These are phyloP conservation scores for Fibroporia radiculosa DNA, from an alignment of 768 basidiomycete species.

Conservation along the genomic window DNA sequence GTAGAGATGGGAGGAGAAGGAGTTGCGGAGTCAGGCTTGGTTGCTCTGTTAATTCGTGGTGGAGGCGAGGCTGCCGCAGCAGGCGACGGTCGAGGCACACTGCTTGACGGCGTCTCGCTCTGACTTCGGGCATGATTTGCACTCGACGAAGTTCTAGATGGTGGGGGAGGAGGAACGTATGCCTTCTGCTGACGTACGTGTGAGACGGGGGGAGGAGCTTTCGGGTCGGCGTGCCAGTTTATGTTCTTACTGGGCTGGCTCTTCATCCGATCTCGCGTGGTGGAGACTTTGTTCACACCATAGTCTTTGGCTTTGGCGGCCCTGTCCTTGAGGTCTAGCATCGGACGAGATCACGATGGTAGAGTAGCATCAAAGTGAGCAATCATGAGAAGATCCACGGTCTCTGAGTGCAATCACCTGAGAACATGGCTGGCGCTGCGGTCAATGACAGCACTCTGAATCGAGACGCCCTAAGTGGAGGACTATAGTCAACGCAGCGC, in stretches of 20 bases:
- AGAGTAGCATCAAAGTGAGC: no score
- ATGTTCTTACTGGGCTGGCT: conserved; percentile 54
- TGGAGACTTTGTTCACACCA: conserved; percentile 41
- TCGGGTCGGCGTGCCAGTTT: conserved; percentile 53
- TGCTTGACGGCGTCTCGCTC: not conserved
- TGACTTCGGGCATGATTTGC: not conserved
- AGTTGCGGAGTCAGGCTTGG: conserved; percentile 6
- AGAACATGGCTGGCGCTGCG: no score
- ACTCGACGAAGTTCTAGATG: not conserved
- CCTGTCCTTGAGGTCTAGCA: conserved; percentile 49
- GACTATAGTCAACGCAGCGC: no score
- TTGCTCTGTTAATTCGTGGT: conserved; percentile 7
- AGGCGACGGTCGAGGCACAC: not conserved
- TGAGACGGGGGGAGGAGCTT: conserved; percentile 36
- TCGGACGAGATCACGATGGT: no score
- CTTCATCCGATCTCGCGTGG: conserved; percentile 46
- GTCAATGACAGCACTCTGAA: no score
- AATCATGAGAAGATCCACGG: no score
- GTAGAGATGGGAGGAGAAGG: conserved; percentile 2
- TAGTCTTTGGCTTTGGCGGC: conserved; percentile 56
- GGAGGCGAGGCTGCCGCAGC: conserved; percentile 2
- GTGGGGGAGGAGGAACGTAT: conserved; percentile 1
- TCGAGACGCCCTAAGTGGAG: no score
- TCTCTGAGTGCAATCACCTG: no score
- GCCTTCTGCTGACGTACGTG: conserved; percentile 3